Conservation (phyloP, 2,329 filamentous ascomycete species). For the Fusarium transvaalense region DNA sequence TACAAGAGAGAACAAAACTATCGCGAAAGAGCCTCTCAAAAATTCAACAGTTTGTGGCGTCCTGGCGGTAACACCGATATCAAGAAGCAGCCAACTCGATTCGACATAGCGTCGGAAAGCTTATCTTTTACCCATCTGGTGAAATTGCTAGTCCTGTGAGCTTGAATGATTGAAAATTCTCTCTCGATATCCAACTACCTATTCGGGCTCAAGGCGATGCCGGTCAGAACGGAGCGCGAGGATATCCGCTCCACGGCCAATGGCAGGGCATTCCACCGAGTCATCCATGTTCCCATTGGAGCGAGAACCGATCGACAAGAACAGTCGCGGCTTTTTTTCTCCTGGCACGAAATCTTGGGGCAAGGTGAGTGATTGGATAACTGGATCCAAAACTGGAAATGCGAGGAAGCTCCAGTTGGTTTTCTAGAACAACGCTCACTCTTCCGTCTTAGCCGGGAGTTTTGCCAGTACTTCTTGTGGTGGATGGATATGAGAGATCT, state of each 20-base stretch:
- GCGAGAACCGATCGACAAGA: constrained; percentile 31
- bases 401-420: constrained; percentile 28
- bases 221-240: constrained; percentile 41
- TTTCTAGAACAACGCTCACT: constrained; percentile 43
- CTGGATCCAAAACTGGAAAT: constrained; percentile 29
- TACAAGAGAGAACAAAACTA: neutral
- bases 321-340: constrained; percentile 33
- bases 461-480: neutral
- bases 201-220: constrained; percentile 22
- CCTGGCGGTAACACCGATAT: constrained; percentile 4
- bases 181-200: constrained; percentile 34
- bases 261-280: constrained; percentile 32
- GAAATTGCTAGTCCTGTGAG: neutral
- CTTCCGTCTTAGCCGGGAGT: constrained; percentile 12
- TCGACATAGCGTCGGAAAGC: constrained; percentile 14
- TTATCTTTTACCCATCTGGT: constrained; percentile 17
- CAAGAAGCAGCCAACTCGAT: constrained; percentile 4
- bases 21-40: constrained; percentile 18
- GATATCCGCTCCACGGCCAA: constrained; percentile 39
- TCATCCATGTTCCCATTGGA: constrained; percentile 25
- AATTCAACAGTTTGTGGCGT: constrained; percentile 7
- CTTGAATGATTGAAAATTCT: constrained; percentile 10
- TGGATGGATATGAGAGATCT: neutral
- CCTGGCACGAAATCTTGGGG: constrained; percentile 19
- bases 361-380: constrained; percentile 28